Evolutionary conservation across 139 green algal species (phyloP).

Genomic region (Haematococcus sp.): DNA sequence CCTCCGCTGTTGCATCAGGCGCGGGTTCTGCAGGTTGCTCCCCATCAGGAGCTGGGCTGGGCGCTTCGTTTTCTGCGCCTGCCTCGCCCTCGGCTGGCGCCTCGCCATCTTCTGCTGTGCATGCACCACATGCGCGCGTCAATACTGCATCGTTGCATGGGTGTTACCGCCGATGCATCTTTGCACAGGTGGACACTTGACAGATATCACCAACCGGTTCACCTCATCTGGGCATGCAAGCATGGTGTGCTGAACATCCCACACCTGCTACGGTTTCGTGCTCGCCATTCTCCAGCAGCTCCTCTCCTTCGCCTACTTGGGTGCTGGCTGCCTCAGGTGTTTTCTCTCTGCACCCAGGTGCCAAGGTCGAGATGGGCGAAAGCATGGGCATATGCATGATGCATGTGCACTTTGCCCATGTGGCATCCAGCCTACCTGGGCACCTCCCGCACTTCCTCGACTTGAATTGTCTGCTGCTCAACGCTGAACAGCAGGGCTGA

Average conservation of each 20-base stretch:
- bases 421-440: constrained; percentile 23
- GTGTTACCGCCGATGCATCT: no score
- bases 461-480: constrained; percentile 34
- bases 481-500: constrained; percentile 36
- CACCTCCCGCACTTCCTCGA: constrained; percentile 39
- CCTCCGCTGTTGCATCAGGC: background rate
- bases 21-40: background rate
- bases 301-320: background rate
- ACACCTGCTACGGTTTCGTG: background rate
- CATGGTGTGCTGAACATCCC: background rate
- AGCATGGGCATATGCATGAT: background rate
- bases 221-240: background rate
- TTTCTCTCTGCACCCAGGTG: background rate
- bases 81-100: background rate
- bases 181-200: no score
- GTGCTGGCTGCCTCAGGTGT: background rate
- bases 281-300: no score
- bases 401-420: background rate
- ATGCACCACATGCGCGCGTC: background rate
- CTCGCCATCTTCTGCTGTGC: background rate
- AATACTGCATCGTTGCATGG: no score
- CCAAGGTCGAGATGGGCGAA: background rate
- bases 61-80: background rate
- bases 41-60: background rate
- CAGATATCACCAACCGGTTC: no score